A percentile compares a stretch with the other conserved stretches of the same genome.
Conservation (phyloP, 306 rosid genomes). For the Abrus precatorius region DNA sequence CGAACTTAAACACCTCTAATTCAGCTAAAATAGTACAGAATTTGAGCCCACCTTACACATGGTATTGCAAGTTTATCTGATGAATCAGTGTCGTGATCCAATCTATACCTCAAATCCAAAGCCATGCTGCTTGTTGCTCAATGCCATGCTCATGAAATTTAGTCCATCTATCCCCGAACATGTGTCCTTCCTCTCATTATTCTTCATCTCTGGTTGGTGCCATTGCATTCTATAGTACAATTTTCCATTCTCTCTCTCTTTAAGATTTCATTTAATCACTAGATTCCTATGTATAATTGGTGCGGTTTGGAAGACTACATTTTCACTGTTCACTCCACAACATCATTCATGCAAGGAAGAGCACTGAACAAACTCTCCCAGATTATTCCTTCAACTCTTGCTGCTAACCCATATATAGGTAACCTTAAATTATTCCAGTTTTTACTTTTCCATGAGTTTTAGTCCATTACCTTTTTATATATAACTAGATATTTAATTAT, state of each 20-base stretch:
- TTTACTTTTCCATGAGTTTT: not conserved
- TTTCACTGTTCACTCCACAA: constrained; percentile 2
- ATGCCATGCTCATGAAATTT: not conserved
- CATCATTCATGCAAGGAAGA: constrained; percentile 31
- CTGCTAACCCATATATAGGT: constrained; percentile 2
- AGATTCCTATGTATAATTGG: not conserved
- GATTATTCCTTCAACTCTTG: not conserved
- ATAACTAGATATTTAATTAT: not conserved
- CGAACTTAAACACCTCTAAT: constrained; percentile 25
- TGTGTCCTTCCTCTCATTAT: not conserved
- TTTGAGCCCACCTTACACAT: not conserved
- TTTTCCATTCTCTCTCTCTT: not conserved
- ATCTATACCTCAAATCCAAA: constrained; percentile 9
- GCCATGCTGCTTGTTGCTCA: not conserved
- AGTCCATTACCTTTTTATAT: not conserved
- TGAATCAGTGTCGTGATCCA: constrained; percentile 1
- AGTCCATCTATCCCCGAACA: not conserved
- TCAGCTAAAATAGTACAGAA: not conserved
- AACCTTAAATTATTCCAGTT: not conserved
- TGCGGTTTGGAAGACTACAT: not conserved
- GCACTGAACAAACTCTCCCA: not conserved
- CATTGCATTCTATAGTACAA: not conserved
- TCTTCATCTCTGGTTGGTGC: constrained; percentile 23
- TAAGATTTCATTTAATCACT: not conserved
- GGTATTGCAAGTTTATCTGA: not conserved